Evolutionary conservation across 192 early-diverging fungal genomes (phyloP), one percentile per base, ranked within the genome.

Genomic region (Cladochytrium replicatum): DNA sequence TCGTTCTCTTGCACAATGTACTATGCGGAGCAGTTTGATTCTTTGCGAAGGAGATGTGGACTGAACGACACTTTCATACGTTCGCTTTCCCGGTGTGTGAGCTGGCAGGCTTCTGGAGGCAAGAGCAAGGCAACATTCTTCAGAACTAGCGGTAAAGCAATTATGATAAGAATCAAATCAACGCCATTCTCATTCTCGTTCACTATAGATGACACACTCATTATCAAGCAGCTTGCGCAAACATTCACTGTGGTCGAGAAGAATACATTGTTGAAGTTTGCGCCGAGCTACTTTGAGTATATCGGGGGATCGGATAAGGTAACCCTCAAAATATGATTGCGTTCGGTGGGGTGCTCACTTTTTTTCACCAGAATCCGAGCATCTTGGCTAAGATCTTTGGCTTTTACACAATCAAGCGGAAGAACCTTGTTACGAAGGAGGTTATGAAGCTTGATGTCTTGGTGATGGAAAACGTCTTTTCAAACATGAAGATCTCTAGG

Each of bases 71-170:
- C 41, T 21, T 75, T 53, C 55, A 32, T 75, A 6, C 53, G 55
- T 28, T 57, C 56, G 0, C 38, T 75, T 25, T 32, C 51, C 13
- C 58, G 67, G 6, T 75, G 67, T 46, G 21, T 47, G 2, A 44
- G 30, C 13, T 75, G 73, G 73, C 48, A 73, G 23, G 58, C 64
- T 11, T 17, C 8, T 15, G 73, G 73, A 9, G 73, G 73, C 25
- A 75, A 75, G 47, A 57, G 52, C 25, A 44, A 56, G 32, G 58
- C 66, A 0, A 52, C 50, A 0, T 75, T 75, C 31, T 79, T 84
- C 47, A 88, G 87, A 56, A 83, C 86, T 19, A 49, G 70, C 67
- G 85, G 85, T 86, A 63, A 42, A 30, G 1, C 42, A 30, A 26
- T 19, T 29, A n/a, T n/a, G n/a, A 15, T 24, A 11, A 23, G 6